These are phyloP conservation scores for Anethum foeniculum DNA, from an alignment of 140 eudicot genomes.

Conservation along the genomic window DNA sequence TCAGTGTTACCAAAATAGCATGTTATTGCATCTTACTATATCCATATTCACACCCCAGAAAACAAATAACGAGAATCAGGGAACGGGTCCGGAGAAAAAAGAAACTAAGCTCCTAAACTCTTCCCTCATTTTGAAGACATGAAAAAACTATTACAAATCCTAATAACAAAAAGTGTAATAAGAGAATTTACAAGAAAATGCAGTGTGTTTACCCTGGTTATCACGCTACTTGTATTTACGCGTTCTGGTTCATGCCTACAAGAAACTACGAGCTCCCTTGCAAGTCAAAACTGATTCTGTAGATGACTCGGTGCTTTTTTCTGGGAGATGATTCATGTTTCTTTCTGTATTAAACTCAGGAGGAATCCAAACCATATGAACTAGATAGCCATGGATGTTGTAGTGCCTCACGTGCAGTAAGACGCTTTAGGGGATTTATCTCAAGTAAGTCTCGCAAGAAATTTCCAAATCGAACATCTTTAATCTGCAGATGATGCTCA, in stretches of 20 bases:
- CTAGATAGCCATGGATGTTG: conserved; percentile 81
- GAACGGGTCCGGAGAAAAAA: background rate
- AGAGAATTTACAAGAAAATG: background rate
- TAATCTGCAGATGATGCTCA: conserved; percentile 55
- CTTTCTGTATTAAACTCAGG: background rate
- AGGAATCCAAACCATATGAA: conserved; percentile 13
- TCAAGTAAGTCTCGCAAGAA: conserved; percentile 60
- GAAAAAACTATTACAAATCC: background rate
- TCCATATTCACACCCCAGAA: background rate
- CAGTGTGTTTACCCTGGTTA: background rate
- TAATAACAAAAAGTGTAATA: background rate
- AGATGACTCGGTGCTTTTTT: background rate
- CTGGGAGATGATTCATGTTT: background rate
- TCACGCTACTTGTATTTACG: background rate
- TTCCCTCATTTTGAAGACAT: background rate
- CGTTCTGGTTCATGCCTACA: background rate
- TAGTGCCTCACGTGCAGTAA: conserved; percentile 74
- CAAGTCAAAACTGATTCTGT: background rate
- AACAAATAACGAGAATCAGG: background rate
- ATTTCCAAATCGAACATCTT: conserved; percentile 50
- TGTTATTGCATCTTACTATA: background rate
- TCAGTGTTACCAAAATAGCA: background rate
- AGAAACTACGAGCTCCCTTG: background rate
- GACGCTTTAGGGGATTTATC: conserved; percentile 64
- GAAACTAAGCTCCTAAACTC: background rate